Base-by-base conservation (phyloP, 352 stramenopile genomes). In the Phytophthora pluvialis region DNA sequence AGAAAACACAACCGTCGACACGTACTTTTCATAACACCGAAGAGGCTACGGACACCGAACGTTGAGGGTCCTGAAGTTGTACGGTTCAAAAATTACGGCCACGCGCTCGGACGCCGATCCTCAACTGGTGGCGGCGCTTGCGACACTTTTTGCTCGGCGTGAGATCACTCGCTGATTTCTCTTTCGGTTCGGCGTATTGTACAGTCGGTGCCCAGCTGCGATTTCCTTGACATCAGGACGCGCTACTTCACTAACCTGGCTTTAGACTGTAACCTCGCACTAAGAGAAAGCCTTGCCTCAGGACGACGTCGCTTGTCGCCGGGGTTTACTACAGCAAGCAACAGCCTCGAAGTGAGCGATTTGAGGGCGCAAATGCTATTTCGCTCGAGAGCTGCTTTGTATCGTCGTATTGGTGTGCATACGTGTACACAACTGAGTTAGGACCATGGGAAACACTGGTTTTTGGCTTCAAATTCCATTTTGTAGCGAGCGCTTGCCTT, bases 41-140 rank as follows among this genome's bases (percentile, higher is more conserved):
- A 52, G 21, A 48, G 43, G 33, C 54, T 62, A 47, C 18, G 6
- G 32, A 7, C 53, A 62, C 42, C 54, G 43, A 35, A 54, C 44
- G 50, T 58, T 48, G 26, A 58, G 39, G 38, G 8, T 1, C 48
- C 29, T 21, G 15, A 26, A 45, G 39, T 12, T 45, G 8, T n/a
- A 45, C 5, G n/a, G n/a, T 12, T 11, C 39, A 45, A 21, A 21
- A 21, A 21, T 2, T 21, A 21, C 21, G 35, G 31, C 13, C n/a
- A 26, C 40, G 40, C 18, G 40, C 5, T 31, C 18, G 18, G 9
- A 3, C 10, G 21, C 43, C 43, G 43, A 9, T 7, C 8, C 21
- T 36, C 13, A 0, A 50, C 43, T 50, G 43, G 43, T 21, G 8
- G 7, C 21, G 16, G 8, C 6, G 16, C 18, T 21, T 47, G 42